phyloP scores from a whole-genome alignment of 305 asterid species.

The Solanum hybrid region DNA sequence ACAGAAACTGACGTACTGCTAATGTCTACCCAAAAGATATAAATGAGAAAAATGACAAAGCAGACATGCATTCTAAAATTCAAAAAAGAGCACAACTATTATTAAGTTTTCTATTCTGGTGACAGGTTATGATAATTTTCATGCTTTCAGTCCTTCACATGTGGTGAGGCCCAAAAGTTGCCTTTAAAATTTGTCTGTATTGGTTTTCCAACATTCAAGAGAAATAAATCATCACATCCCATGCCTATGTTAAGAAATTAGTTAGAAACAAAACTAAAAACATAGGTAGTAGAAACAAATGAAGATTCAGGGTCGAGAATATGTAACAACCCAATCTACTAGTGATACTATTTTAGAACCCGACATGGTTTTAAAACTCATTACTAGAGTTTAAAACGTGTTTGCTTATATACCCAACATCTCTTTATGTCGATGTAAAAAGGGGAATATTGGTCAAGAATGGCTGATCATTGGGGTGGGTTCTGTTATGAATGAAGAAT shows the following conservation, averaged over 20 bases:
- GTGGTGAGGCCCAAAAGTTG: constrained; percentile 8
- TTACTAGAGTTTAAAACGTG: background rate
- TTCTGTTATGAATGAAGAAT: background rate
- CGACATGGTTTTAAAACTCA: background rate
- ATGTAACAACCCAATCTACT: background rate
- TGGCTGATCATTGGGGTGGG: background rate
- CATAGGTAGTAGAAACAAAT: background rate
- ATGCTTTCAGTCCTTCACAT: background rate
- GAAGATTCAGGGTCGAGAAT: background rate
- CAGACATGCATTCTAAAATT: constrained; percentile 3
- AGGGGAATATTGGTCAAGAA: background rate
- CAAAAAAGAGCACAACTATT: background rate
- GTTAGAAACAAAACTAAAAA: background rate
- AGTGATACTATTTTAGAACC: background rate
- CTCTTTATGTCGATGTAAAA: background rate
- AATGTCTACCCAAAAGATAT: background rate
- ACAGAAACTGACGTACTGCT: background rate
- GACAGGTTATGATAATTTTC: background rate
- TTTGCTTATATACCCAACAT: background rate
- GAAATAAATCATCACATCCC: background rate
- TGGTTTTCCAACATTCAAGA: background rate
- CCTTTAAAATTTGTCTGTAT: background rate
- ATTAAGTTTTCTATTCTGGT: background rate
- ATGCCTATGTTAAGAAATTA: background rate
- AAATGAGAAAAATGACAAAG: background rate